Evolutionary conservation across 106 monocot species (phyloP), one percentile per base, ranked within the genome.

Genomic region (Ottelia alismoides): DNA sequence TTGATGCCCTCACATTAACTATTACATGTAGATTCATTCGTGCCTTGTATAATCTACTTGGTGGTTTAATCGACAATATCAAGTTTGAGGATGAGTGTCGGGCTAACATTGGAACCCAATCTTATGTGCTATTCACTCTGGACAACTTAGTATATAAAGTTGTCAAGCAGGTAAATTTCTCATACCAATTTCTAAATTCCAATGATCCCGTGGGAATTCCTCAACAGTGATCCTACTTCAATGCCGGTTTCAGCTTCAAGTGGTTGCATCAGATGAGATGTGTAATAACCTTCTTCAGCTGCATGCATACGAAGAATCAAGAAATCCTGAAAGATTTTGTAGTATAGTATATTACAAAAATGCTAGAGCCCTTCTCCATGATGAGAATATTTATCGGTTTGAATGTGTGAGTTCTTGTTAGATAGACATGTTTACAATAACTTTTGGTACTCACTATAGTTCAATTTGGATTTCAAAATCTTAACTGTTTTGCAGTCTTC

Each of bases 311-410:
- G 93, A 93, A 50, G 84, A 84, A 28, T 78, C 84, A 49, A 72
- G 93, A 61, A 53, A 62, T 57, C 44, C 75, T 57, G 77, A 58
- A 25, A 70, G 70, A 58, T 84, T 73, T 35, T 58, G 65, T 48
- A 87, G 88, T 69, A 16, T 80, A n/a, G 87, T 88, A 48, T 88
- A 84, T 71, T 67, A 93, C 66, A 87, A 93, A 68, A 93, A 93
- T 81, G 87, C 80, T 4, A 72, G 88, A 20, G 80, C 76, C 25
- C 82, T 92, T 25, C 74, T 93, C 25, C 83, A 87, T 63, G 84
- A 93, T 55, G 93, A 93, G 55, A 87, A 52, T 62, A 71, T 93
- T 56, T 93, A 81, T 47, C 74, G 88, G 17, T 80, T 93, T 73
- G 88, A 84, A 88, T 88, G 77, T 65, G 93, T 88, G 76, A 12